Base-by-base conservation (phyloP, 2,329 filamentous ascomycete genomes). In the Alternaria gaisen region DNA sequence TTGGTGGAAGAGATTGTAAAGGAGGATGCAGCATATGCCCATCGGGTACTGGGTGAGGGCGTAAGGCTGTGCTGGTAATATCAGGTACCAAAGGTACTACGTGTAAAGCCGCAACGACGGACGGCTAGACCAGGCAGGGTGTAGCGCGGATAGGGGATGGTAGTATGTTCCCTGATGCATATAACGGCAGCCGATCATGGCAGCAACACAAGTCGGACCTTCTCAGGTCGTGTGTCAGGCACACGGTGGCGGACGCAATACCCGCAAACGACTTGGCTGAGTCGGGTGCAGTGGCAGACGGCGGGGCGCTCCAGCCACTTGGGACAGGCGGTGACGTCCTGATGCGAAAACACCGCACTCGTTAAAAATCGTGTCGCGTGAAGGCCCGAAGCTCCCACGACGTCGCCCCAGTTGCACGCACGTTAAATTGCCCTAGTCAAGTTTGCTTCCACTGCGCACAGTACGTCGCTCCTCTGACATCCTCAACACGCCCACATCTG, bases 281-380 rank as follows among this genome's bases (percentile, higher is more conserved):
- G 47, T 56, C 52, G 56, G 56, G 41, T 42, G 20, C 41, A 55
- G 28, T 54, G 53, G 44, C 44, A 48, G 63, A 14, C 26, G 53
- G 47, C 42, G 42, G 44, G 43, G 55, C 60, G 60, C 53, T 53
- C 55, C 60, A 65, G 65, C 65, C 54, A 55, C 30, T 47, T 55
- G 47, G 52, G 53, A 50, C 48, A 54, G 61, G 61, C 65, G 61
- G 65, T 68, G 65, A 66, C 65, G 61, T 68, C 61, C 40, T 47
- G 28, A 34, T 53, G 44, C 26, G 57, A 57, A 68, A 68, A 68
- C 59, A 67, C 53, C 53, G 64, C 66, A 65, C 55, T 63, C 46
- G 50, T 59, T 38, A 64, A 68, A 68, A 65, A 67, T 65, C 53
- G 40, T 54, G 54, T 63, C 60, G 63, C 63, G 63, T 63, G 63